phyloP scores from a whole-genome alignment of 495 filamentous ascomycete genomes.

The Penicillium goetzii region DNA sequence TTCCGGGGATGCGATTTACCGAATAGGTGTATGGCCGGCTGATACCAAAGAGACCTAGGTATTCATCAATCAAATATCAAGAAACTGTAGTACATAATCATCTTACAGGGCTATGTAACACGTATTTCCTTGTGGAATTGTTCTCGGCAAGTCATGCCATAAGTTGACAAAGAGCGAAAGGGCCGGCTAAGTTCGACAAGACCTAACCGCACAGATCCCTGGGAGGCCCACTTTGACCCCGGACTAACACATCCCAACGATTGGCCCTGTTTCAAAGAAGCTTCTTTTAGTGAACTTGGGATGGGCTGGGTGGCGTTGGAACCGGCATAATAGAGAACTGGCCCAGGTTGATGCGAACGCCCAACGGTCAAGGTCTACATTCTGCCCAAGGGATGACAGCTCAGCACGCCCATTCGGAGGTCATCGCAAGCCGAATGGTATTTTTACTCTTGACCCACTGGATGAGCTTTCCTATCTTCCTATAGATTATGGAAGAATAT shows the following conservation, averaged over 20 bases:
- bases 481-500: background rate
- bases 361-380: constrained; percentile 16
- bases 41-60: background rate
- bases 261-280: constrained; percentile 32
- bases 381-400: constrained; percentile 8
- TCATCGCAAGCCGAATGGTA: background rate
- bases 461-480: background rate
- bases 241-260: constrained; percentile 18
- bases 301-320: constrained; percentile 34
- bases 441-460: background rate
- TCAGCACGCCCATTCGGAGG: constrained; percentile 3
- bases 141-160: background rate
- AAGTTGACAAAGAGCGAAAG: background rate
- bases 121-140: no score
- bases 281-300: constrained; percentile 27
- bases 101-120: background rate
- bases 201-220: background rate
- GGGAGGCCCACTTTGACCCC: constrained; percentile 13
- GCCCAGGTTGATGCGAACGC: constrained; percentile 32
- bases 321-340: constrained; percentile 25
- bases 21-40: background rate
- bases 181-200: background rate
- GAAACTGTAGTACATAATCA: background rate
- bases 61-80: no score
- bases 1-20: constrained; percentile 24